These are phyloP conservation scores for Brassica juncea DNA, from an alignment of 345 rosid species.

Conservation along the genomic window DNA sequence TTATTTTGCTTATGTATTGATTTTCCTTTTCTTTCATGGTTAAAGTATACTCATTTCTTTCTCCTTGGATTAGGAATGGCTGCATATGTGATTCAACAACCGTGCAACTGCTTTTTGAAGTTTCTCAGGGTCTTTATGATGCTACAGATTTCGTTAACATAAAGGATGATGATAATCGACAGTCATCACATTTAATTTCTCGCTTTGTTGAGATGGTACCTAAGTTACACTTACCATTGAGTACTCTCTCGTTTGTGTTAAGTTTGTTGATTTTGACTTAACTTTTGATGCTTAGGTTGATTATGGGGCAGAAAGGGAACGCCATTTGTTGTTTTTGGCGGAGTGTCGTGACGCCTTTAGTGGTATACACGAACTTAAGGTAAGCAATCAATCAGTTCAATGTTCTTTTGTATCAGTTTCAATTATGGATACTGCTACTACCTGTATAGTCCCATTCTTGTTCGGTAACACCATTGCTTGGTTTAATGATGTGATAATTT, in stretches of 20 bases:
- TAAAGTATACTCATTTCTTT: conserved; percentile 15
- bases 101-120: conserved; percentile 71
- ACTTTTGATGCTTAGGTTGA: conserved; percentile 61
- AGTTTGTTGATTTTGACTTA: conserved; percentile 28
- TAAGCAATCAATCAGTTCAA: conserved; percentile 35
- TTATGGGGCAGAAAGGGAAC: conserved; percentile 66
- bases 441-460: conserved; percentile 10
- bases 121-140: conserved; percentile 68
- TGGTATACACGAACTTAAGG: conserved; percentile 70
- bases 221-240: conserved; percentile 23
- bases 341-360: conserved; percentile 84
- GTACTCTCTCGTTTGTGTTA: conserved; percentile 29
- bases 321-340: conserved; percentile 70
- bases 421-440: conserved; percentile 7
- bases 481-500: conserved; percentile 9
- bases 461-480: not conserved
- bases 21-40: conserved; percentile 8
- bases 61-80: conserved; percentile 59
- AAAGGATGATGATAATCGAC: conserved; percentile 73
- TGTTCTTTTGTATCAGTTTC: conserved; percentile 20
- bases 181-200: conserved; percentile 57
- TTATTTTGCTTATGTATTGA: not conserved
- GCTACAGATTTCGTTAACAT: conserved; percentile 54
- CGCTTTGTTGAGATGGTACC: conserved; percentile 76
- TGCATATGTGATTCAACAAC: conserved; percentile 55